Conservation (phyloP, 2,329 filamentous ascomycete genomes). For the Chalaropsis ovoidea region DNA sequence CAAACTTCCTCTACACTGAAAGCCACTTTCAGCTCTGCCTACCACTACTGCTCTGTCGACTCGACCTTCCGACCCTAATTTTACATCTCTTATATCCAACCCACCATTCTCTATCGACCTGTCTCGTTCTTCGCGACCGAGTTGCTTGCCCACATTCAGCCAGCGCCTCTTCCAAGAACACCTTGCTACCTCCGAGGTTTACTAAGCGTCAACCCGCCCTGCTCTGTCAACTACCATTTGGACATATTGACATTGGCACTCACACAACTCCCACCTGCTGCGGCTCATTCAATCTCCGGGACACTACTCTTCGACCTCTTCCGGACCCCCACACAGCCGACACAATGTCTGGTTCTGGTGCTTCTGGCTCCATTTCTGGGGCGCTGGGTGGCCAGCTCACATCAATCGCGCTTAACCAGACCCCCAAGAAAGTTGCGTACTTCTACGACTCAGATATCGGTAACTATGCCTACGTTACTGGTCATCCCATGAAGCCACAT, state of each 20-base stretch:
- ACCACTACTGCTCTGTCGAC: not conserved
- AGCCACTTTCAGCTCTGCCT: not conserved
- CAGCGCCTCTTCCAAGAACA: not conserved
- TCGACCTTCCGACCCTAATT: not conserved
- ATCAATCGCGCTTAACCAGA: conserved; percentile 40
- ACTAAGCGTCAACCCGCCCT: not conserved
- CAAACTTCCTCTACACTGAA: not conserved
- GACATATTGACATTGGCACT: not conserved
- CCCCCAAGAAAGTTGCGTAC: conserved; percentile 79
- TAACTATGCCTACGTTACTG: conserved; percentile 94
- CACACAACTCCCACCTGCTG: not conserved
- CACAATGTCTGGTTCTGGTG: conserved; percentile 22
- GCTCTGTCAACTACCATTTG: not conserved
- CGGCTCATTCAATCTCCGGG: not conserved
- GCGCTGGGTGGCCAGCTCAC: conserved; percentile 30
- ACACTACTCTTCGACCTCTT: not conserved
- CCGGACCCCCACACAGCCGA: not conserved
- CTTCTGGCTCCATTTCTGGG: conserved; percentile 22
- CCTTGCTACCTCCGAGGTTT: not conserved
- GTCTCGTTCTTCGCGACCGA: not conserved
- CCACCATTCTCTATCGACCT: not conserved
- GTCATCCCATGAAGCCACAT: conserved; percentile 98
- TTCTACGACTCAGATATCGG: conserved; percentile 98
- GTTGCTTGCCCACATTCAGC: not conserved
- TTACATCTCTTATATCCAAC: not conserved